A percentile compares a stretch with the other conserved stretches of the same genome.
phyloP scores from a whole-genome alignment of 139 green algal species.

The Chara braunii region DNA sequence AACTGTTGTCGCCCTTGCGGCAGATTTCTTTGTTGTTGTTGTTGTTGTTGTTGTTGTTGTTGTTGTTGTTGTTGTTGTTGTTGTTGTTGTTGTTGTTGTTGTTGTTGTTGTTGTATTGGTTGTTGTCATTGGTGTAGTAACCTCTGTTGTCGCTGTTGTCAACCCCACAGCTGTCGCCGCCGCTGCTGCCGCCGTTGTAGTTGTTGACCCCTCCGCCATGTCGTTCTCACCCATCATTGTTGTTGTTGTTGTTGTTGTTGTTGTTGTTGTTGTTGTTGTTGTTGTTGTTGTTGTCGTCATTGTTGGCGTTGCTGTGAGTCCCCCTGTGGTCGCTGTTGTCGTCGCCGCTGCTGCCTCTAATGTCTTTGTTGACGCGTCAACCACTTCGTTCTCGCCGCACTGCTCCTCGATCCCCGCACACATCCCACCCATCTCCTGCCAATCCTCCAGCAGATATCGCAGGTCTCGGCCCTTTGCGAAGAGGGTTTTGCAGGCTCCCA shows the following conservation, averaged over 20 bases:
- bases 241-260: not conserved
- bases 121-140: no score
- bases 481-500: no score
- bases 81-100: no score
- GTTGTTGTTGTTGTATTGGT: no score
- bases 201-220: not conserved
- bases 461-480: no score
- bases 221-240: slow-evolving; percentile 1
- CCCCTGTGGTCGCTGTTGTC: not conserved
- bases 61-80: no score
- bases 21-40: no score
- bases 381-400: not conserved
- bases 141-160: not conserved
- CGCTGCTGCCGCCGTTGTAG: not conserved
- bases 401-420: no score
- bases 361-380: not conserved
- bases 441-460: no score
- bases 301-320: not conserved
- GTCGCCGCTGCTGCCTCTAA: not conserved
- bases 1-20: no score
- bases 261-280: not conserved
- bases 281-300: not conserved
- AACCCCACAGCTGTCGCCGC: not conserved
- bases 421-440: no score
- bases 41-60: no score